These are phyloP conservation scores for Plasmodium vinckei DNA, from an alignment of 169 alveolate species.

Conservation along the genomic window DNA sequence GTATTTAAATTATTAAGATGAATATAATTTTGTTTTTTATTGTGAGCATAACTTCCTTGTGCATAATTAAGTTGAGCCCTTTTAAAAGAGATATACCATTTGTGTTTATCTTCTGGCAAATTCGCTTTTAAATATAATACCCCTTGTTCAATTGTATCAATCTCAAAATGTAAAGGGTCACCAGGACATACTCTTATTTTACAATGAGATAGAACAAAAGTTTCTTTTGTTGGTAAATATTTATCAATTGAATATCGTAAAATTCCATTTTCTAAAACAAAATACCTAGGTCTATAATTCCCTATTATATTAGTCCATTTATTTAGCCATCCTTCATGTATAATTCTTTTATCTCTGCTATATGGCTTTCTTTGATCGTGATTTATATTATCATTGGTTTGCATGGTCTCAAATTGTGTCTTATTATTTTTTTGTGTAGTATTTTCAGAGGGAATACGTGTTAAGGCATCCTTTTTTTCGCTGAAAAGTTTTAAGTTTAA, in stretches of 20 bases:
- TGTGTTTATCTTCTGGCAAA: constrained; percentile 83
- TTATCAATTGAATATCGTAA: constrained; percentile 84
- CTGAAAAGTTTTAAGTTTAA: constrained; percentile 55
- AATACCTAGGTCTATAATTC: constrained; percentile 90
- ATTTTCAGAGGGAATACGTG: constrained; percentile 2
- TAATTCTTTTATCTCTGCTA: constrained; percentile 77
- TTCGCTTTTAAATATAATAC: constrained; percentile 83
- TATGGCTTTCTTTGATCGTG: constrained; percentile 6
- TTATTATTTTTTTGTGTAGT: not conserved
- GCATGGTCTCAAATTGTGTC: not conserved
- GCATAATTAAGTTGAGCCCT: constrained; percentile 80
- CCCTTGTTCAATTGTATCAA: constrained; percentile 84
- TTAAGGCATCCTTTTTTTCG: constrained; percentile 25
- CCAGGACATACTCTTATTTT: constrained; percentile 84
- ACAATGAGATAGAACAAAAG: constrained; percentile 84
- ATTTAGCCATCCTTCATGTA: constrained; percentile 90
- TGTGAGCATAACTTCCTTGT: constrained; percentile 12
- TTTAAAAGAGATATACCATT: constrained; percentile 86
- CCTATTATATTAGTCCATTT: constrained; percentile 91
- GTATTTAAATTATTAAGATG: constrained; percentile 4
- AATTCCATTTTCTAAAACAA: constrained; percentile 87
- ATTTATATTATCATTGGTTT: not conserved
- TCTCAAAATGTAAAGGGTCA: constrained; percentile 86
- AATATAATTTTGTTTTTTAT: constrained; percentile 10
- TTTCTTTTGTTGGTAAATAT: constrained; percentile 84